These are phyloP conservation scores for Austroboletus sp. DNA, from an alignment of 1,284 basidiomycete genomes.

Conservation along the genomic window DNA sequence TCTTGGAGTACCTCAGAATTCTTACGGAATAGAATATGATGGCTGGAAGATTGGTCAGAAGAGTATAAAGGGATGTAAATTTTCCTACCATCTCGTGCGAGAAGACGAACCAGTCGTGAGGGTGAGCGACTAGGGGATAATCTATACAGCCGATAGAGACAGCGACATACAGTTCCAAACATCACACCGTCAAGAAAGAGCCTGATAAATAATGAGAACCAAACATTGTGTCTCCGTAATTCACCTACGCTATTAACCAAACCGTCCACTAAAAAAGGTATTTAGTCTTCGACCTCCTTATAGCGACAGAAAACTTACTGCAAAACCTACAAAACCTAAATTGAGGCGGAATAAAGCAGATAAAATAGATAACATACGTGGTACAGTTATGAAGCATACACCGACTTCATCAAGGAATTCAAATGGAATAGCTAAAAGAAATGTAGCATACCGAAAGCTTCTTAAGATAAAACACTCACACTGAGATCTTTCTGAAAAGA, in stretches of 20 bases:
- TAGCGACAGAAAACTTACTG: slow-evolving; percentile 8
- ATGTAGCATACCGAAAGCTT: not conserved
- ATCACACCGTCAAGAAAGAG: slow-evolving; percentile 16
- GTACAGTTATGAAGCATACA: slow-evolving; percentile 6
- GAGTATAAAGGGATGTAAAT: not conserved
- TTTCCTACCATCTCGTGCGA: slow-evolving; percentile 18
- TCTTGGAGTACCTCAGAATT: not conserved
- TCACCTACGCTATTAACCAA: slow-evolving; percentile 13
- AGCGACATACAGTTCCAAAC: slow-evolving; percentile 2
- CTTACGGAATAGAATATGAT: slow-evolving; percentile 21
- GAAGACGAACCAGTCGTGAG: slow-evolving; percentile 13
- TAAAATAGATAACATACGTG: slow-evolving; percentile 10
- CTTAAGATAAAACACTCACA: slow-evolving; percentile 7
- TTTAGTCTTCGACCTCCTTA: not conserved
- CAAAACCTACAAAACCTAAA: slow-evolving; percentile 1
- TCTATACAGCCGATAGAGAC: slow-evolving; percentile 2
- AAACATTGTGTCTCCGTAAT: not conserved
- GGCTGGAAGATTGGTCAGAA: slow-evolving; percentile 4
- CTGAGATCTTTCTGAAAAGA: not conserved
- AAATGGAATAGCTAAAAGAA: slow-evolving; percentile 6
- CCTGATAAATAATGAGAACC: slow-evolving; percentile 1
- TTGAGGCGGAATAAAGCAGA: not conserved
- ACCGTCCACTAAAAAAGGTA: slow-evolving; percentile 13
- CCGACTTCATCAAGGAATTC: slow-evolving; percentile 5
- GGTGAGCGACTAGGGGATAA: not conserved